phyloP scores from a whole-genome alignment of 23 red algal genomes.

The Gracilaria gracilis region DNA sequence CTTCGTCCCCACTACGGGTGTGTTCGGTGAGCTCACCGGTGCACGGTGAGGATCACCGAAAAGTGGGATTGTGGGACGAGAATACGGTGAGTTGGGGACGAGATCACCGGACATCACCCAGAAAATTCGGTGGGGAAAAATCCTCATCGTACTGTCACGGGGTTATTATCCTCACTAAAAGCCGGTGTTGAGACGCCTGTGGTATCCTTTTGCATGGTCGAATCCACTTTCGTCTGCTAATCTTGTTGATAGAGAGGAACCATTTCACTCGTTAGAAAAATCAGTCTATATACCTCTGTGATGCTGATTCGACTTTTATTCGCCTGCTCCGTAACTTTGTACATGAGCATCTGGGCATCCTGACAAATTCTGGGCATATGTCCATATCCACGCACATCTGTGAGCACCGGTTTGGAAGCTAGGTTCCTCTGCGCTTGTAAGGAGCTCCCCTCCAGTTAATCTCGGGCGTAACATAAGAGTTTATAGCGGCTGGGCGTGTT shows the following conservation, averaged over 20 bases:
- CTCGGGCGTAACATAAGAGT: constrained; percentile 76
- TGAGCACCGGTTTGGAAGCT: constrained; percentile 65
- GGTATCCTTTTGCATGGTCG: not conserved
- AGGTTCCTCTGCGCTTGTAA: constrained; percentile 76
- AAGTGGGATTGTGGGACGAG: too few species aligned
- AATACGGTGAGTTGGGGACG: too few species aligned
- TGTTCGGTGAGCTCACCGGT: too few species aligned
- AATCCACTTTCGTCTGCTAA: constrained; percentile 37
- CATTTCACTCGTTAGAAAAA: constrained; percentile 68
- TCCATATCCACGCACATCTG: constrained; percentile 84
- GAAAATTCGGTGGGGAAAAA: too few species aligned
- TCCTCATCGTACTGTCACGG: too few species aligned
- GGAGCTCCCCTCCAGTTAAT: constrained; percentile 62
- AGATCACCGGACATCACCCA: too few species aligned
- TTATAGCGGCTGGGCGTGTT: constrained; percentile 30
- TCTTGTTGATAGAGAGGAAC: constrained; percentile 64
- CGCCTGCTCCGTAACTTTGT: constrained; percentile 43
- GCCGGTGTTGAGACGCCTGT: constrained; percentile 39
- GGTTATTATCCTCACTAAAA: too few species aligned
- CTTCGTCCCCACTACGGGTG: too few species aligned
- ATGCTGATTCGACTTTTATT: constrained; percentile 41
- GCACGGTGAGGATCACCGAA: too few species aligned
- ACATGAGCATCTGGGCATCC: constrained; percentile 67
- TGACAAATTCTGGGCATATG: constrained; percentile 77
- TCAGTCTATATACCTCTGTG: constrained; percentile 70